phyloP scores from a whole-genome alignment of 1,284 basidiomycete species.

The Ganoderma boninense region DNA sequence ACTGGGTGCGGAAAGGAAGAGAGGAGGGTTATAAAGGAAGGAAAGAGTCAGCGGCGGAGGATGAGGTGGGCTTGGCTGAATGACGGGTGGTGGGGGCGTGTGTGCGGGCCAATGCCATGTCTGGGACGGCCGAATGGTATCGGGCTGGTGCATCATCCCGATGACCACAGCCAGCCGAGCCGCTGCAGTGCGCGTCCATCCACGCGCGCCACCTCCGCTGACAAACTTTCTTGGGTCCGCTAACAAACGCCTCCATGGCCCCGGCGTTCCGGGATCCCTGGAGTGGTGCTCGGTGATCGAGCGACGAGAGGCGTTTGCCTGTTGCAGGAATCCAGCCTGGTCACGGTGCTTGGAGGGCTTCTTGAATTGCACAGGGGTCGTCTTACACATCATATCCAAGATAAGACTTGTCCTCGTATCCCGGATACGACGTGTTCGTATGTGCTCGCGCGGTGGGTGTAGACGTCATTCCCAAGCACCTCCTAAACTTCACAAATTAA shows the following conservation, averaged over 20 bases:
- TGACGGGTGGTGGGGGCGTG: slow-evolving; percentile 10
- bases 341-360: neutral
- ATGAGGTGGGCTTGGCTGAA: slow-evolving; percentile 1
- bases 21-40: neutral
- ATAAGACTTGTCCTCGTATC: neutral
- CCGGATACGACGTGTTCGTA: neutral
- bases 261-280: neutral
- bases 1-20: neutral
- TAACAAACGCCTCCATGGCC: slow-evolving; percentile 1
- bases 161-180: slow-evolving; percentile 19
- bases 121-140: slow-evolving; percentile 7
- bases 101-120: slow-evolving; percentile 19
- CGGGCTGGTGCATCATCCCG: slow-evolving; percentile 28
- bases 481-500: neutral
- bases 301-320: neutral
- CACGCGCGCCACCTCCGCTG: slow-evolving; percentile 8
- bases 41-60: neutral
- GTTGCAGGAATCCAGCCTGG: neutral
- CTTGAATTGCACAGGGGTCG: neutral
- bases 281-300: neutral
- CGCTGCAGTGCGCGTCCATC: neutral
- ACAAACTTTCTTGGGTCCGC: slow-evolving; percentile 7
- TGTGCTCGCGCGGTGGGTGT: neutral
- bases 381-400: neutral
- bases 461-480: neutral